A percentile compares a stretch with the other conserved stretches of the same genome.
Conservation (phyloP, 164 flowering plant genomes). For the Platanus orientalis region DNA sequence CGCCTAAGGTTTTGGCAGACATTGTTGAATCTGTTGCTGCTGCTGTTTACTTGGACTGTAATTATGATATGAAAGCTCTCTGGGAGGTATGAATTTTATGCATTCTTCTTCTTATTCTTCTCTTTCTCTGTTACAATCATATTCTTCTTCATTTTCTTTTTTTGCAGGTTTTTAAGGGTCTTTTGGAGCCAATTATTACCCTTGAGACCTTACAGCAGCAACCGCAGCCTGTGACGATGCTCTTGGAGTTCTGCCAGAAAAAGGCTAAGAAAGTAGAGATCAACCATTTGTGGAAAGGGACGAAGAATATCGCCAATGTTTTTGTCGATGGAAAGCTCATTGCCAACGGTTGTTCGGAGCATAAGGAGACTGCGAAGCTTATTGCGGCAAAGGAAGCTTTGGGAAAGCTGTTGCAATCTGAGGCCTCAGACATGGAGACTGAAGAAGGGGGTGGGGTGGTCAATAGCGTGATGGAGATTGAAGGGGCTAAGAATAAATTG, state of each 20-base stretch:
- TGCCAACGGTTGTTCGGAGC: slow-evolving; percentile 39
- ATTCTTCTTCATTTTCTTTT: background rate
- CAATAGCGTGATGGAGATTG: too few species aligned
- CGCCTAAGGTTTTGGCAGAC: slow-evolving; percentile 84
- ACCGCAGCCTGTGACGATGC: slow-evolving; percentile 53
- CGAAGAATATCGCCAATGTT: slow-evolving; percentile 33
- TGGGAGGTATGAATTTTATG: slow-evolving; percentile 56
- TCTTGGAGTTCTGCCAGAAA: slow-evolving; percentile 60
- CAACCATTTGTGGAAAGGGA: slow-evolving; percentile 32
- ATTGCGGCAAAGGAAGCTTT: slow-evolving; percentile 52
- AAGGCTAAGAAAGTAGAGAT: slow-evolving; percentile 46
- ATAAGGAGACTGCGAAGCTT: slow-evolving; percentile 53
- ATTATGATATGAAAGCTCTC: slow-evolving; percentile 41
- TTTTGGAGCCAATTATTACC: slow-evolving; percentile 60
- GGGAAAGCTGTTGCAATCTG: slow-evolving; percentile 19
- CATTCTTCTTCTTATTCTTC: background rate
- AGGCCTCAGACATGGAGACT: background rate
- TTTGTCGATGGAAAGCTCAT: slow-evolving; percentile 48
- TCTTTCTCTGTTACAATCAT: background rate
- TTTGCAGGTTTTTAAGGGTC: slow-evolving; percentile 38
- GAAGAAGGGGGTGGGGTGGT: slow-evolving; percentile 4
- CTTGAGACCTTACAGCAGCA: slow-evolving; percentile 40
- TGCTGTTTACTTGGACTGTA: slow-evolving; percentile 68
- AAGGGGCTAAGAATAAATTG: slow-evolving; percentile 53
- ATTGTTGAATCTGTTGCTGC: slow-evolving; percentile 80